A percentile compares a stretch with the other conserved stretches of the same genome.
Conservation (phyloP, 2,329 filamentous ascomycete genomes). For the Phialophora verrucosa region DNA sequence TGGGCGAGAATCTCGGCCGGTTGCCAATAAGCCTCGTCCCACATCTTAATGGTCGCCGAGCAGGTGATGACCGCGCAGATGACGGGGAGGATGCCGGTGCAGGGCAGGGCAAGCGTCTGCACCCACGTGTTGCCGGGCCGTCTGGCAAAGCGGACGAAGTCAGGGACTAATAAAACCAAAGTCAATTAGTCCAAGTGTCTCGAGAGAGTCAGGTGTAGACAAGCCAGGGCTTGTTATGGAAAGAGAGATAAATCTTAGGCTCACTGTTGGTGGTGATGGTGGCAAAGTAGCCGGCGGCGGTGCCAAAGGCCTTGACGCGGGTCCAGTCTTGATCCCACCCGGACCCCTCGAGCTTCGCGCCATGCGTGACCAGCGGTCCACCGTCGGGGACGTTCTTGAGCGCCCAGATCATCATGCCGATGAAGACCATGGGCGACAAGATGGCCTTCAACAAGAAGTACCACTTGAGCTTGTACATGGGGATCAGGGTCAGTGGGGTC, state of each 20-base stretch:
- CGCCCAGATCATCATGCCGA: slow-evolving; percentile 35
- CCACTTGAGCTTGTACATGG: slow-evolving; percentile 35
- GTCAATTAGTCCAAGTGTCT: no score
- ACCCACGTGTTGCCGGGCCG: slow-evolving; percentile 45
- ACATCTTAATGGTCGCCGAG: slow-evolving; percentile 46
- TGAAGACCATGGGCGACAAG: slow-evolving; percentile 34
- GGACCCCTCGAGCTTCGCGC: slow-evolving; percentile 28
- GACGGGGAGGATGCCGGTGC: slow-evolving; percentile 55
- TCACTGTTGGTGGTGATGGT: slow-evolving; percentile 7
- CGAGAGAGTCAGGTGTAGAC: no score
- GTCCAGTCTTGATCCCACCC: slow-evolving; percentile 43
- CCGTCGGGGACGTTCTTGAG: slow-evolving; percentile 11
- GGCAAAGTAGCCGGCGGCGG: slow-evolving; percentile 1
- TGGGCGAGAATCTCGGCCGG: slow-evolving; percentile 41
- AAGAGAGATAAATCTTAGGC: neutral
- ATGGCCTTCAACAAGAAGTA: slow-evolving; percentile 39
- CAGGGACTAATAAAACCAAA: slow-evolving; percentile 16
- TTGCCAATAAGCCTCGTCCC: slow-evolving; percentile 42
- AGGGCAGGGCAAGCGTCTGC: slow-evolving; percentile 48
- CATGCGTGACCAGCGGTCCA: slow-evolving; percentile 31
- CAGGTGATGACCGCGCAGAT: slow-evolving; percentile 56
- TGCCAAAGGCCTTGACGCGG: slow-evolving; percentile 1
- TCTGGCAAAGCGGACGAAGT: slow-evolving; percentile 47
- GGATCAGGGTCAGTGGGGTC: slow-evolving; percentile 38
- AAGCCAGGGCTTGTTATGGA: neutral